Percentiles rank a stretch among this genome's conserved stretches.
Conservation (phyloP, 2,329 filamentous ascomycete species). For the Calonectria naviculata region DNA sequence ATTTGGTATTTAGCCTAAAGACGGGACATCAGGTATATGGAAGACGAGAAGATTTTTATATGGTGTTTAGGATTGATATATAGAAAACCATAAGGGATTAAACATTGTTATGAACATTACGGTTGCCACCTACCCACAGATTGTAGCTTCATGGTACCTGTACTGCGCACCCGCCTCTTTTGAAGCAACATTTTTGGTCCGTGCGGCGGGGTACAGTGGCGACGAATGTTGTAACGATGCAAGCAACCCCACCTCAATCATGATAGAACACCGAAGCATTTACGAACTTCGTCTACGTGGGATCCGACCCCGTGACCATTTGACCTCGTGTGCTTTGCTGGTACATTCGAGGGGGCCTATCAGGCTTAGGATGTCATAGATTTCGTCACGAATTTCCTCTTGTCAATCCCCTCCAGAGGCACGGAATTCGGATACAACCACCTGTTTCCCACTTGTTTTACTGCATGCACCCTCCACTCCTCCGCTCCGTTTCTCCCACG, state of each 20-base stretch:
- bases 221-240: conserved; percentile 4
- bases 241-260: conserved; percentile 1
- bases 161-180: not conserved
- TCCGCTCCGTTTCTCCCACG: not conserved
- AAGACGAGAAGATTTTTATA: not conserved
- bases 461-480: conserved; percentile 12
- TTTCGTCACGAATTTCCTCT: not conserved
- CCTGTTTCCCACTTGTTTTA: too few species aligned
- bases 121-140: too few species aligned
- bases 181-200: not conserved
- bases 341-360: not conserved
- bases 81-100: not conserved
- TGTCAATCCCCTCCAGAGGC: not conserved
- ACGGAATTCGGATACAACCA: not conserved
- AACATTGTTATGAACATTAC: not conserved
- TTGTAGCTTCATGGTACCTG: too few species aligned
- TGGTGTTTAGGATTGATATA: not conserved
- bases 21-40: too few species aligned
- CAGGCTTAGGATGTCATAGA: too few species aligned
- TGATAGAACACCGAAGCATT: not conserved
- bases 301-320: not conserved
- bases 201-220: not conserved
- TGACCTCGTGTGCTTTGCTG: not conserved
- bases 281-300: not conserved
- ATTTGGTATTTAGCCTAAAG: conserved; percentile 37